Evolutionary conservation across 345 rosid species (phyloP).

Genomic region (Citrus medica): DNA sequence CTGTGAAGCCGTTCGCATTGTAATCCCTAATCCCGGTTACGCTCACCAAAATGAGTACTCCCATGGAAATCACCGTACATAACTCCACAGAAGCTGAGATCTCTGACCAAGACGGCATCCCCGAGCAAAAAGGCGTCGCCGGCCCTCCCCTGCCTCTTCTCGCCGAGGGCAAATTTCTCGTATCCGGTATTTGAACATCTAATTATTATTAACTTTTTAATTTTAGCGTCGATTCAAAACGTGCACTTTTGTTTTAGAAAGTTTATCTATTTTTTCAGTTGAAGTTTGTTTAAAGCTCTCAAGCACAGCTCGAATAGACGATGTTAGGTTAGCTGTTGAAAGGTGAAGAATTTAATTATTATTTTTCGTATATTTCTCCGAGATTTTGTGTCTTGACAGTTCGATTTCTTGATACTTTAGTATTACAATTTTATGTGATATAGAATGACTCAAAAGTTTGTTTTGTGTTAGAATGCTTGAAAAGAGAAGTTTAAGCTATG

Average conservation of each 20-base stretch:
- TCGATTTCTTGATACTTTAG: not conserved
- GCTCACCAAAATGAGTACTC: conserved; percentile 41
- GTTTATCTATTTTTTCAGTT: conserved; percentile 33
- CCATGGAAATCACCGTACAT: conserved; percentile 62
- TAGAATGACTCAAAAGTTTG: not conserved
- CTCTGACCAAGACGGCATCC: conserved; percentile 28
- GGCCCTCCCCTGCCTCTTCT: conserved; percentile 32
- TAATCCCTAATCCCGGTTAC: conserved; percentile 11
- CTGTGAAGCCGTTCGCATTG: not conserved
- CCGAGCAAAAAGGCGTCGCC: conserved; percentile 23
- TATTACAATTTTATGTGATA: not conserved
- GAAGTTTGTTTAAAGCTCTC: conserved; percentile 93
- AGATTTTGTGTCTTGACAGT: not conserved
- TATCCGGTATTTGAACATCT: conserved; percentile 47
- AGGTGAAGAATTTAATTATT: conserved; percentile 27
- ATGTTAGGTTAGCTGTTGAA: conserved; percentile 71
- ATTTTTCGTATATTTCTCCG: not conserved
- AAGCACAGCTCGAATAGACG: conserved; percentile 71
- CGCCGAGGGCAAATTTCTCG: conserved; percentile 47
- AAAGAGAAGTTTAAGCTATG: conserved; percentile 80
- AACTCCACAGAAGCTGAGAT: conserved; percentile 18
- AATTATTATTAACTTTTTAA: not conserved
- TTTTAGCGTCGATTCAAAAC: not conserved
- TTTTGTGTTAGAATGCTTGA: conserved; percentile 71
- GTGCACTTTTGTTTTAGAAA: not conserved